Percentiles rank a stretch among this genome's conserved stretches.
These are phyloP conservation scores for Colletotrichum scovillei DNA, from an alignment of 2,329 filamentous ascomycete species.

Conservation along the genomic window DNA sequence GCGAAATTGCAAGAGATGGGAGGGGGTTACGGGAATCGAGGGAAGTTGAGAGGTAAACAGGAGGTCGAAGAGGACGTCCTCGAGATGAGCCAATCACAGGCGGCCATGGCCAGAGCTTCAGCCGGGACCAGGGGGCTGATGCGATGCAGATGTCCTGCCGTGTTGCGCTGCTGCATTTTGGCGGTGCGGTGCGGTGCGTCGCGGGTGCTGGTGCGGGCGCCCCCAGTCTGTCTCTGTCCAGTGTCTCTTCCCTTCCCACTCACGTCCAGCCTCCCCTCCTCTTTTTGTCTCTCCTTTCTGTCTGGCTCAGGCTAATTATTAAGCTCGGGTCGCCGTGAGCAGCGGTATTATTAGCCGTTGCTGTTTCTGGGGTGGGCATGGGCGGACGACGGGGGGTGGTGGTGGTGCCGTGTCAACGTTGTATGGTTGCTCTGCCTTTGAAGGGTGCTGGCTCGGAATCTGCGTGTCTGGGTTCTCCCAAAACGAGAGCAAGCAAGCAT, in stretches of 20 bases:
- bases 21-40: constrained; percentile 30
- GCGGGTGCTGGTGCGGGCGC: neutral
- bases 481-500: neutral
- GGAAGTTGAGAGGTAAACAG: constrained; percentile 35
- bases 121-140: constrained; percentile 36
- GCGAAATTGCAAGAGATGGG: constrained; percentile 26
- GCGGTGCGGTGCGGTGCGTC: constrained; percentile 27
- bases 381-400: neutral
- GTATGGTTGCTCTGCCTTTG: neutral
- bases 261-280: no score
- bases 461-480: constrained; percentile 24
- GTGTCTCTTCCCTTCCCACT: neutral
- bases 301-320: constrained; percentile 9
- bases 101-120: constrained; percentile 34
- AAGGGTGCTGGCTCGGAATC: constrained; percentile 19
- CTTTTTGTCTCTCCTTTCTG: neutral
- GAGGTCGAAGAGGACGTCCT: constrained; percentile 33
- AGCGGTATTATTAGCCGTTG: constrained; percentile 6
- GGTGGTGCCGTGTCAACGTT: constrained; percentile 13
- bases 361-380: constrained; percentile 3
- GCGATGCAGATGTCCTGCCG: constrained; percentile 31
- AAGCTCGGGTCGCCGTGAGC: constrained; percentile 15
- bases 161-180: constrained; percentile 19
- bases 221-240: neutral
- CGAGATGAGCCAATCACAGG: constrained; percentile 32